phyloP scores from a whole-genome alignment of 2,329 filamentous ascomycete genomes.

The Epichloe brachyelytri region DNA sequence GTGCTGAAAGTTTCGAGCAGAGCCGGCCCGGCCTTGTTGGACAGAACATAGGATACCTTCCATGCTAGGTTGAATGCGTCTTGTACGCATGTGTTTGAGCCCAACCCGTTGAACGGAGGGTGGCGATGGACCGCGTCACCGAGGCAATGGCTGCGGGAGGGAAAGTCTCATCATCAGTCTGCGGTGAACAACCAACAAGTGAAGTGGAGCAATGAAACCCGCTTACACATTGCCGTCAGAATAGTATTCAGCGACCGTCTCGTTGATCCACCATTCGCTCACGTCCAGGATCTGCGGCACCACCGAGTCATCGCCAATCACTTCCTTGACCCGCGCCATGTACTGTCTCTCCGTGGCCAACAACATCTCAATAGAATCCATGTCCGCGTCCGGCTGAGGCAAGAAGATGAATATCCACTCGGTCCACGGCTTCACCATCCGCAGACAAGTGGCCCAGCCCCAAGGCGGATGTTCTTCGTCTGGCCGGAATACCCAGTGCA shows the following conservation, averaged over 20 bases:
- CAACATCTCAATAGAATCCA: constrained; percentile 13
- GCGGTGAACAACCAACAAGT: not conserved
- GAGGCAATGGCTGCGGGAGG: constrained; percentile 31
- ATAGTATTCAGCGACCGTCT: constrained; percentile 46
- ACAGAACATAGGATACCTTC: constrained; percentile 36
- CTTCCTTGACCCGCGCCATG: constrained; percentile 28
- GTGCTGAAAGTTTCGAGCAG: constrained; percentile 30
- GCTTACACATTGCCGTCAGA: constrained; percentile 33
- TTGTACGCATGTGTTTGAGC: constrained; percentile 46
- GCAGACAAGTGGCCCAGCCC: constrained; percentile 34
- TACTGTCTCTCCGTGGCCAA: constrained; percentile 33
- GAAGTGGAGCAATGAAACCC: not conserved
- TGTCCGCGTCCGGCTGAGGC: constrained; percentile 24
- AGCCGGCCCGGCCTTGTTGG: constrained; percentile 16
- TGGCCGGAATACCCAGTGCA: constrained; percentile 48
- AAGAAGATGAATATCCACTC: constrained; percentile 49
- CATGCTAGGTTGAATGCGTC: constrained; percentile 44
- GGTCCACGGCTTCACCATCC: constrained; percentile 52
- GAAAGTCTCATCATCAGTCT: not conserved
- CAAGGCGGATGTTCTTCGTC: constrained; percentile 37
- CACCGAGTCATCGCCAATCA: constrained; percentile 42
- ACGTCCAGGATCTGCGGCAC: constrained; percentile 37
- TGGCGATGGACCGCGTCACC: constrained; percentile 47
- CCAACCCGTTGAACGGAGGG: constrained; percentile 43
- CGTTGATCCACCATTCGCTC: constrained; percentile 48